Conservation (phyloP, 352 stramenopile species). For the Halophytophthora polymorphica region DNA sequence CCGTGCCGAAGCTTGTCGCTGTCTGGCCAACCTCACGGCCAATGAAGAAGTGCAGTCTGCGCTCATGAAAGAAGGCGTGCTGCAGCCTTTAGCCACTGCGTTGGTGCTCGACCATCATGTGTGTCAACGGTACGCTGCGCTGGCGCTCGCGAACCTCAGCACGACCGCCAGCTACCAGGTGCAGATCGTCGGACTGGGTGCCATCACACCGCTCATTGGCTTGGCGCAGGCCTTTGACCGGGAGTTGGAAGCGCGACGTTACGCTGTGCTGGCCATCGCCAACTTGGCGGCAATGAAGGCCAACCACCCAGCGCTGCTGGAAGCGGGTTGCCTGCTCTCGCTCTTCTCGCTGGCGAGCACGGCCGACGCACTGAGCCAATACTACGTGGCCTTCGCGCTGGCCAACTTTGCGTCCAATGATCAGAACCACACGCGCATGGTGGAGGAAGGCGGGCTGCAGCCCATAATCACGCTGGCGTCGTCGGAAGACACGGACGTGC, state of each 20-base stretch:
- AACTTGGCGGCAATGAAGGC: slow-evolving; percentile 94
- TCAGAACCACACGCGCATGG: slow-evolving; percentile 91
- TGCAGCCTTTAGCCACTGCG: slow-evolving; percentile 89
- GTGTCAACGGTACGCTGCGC: slow-evolving; percentile 92
- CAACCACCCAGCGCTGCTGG: slow-evolving; percentile 92
- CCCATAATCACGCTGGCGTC: slow-evolving; percentile 93
- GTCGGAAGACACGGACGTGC: slow-evolving; percentile 90
- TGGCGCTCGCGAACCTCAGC: slow-evolving; percentile 93
- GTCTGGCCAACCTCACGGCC: slow-evolving; percentile 93
- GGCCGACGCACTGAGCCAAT: slow-evolving; percentile 90
- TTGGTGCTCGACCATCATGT: slow-evolving; percentile 88
- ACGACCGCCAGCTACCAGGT: slow-evolving; percentile 93
- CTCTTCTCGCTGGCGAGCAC: slow-evolving; percentile 94
- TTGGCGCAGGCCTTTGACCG: slow-evolving; percentile 85
- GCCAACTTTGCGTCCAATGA: slow-evolving; percentile 94
- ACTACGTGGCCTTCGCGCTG: slow-evolving; percentile 94
- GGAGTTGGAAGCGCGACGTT: slow-evolving; percentile 92
- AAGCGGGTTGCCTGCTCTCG: slow-evolving; percentile 88
- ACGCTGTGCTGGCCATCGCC: slow-evolving; percentile 92
- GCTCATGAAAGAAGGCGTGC: slow-evolving; percentile 90
- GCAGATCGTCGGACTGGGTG: slow-evolving; percentile 93
- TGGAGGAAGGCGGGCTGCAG: slow-evolving; percentile 95
- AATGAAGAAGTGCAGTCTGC: slow-evolving; percentile 92
- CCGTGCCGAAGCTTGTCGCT: slow-evolving; percentile 89
- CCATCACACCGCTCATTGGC: slow-evolving; percentile 88